These are phyloP conservation scores for Xylaria sp. DNA, from an alignment of 2,329 filamentous ascomycete species.

Conservation along the genomic window DNA sequence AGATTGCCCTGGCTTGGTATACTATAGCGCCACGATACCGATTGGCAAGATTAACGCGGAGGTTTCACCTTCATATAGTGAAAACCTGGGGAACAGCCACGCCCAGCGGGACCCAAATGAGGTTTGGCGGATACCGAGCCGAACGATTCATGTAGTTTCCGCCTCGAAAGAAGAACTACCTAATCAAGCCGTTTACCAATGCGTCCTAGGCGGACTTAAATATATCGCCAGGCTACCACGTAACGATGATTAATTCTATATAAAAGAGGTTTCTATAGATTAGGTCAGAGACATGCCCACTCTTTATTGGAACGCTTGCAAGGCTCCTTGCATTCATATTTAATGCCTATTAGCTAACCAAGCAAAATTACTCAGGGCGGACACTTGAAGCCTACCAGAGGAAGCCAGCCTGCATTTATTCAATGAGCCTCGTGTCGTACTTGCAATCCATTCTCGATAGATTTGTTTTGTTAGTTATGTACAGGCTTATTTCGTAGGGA, in stretches of 20 bases:
- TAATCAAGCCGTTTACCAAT: background rate
- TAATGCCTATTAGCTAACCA: background rate
- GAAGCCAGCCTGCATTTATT: background rate
- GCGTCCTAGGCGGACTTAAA: background rate
- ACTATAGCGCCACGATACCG: background rate
- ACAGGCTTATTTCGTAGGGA: no score
- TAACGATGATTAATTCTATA: background rate
- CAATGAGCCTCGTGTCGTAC: no score
- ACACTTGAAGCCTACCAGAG: background rate
- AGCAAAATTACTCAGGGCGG: background rate
- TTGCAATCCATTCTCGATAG: no score
- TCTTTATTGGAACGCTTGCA: background rate
- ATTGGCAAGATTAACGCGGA: slow-evolving; percentile 22
- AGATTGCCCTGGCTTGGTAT: slow-evolving; percentile 19
- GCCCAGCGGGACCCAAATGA: slow-evolving; percentile 17
- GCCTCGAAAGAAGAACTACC: background rate
- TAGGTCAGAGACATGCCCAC: background rate
- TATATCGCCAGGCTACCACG: background rate
- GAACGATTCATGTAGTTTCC: slow-evolving; percentile 2
- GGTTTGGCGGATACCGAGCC: slow-evolving; percentile 20
- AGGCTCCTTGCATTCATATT: background rate
- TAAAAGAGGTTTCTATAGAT: background rate
- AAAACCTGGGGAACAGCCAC: slow-evolving; percentile 33
- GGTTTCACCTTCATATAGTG: slow-evolving; percentile 23
- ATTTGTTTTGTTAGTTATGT: no score